These are phyloP conservation scores for Pseudocercospora musae DNA, from an alignment of 2,329 filamentous ascomycete species.

Conservation along the genomic window DNA sequence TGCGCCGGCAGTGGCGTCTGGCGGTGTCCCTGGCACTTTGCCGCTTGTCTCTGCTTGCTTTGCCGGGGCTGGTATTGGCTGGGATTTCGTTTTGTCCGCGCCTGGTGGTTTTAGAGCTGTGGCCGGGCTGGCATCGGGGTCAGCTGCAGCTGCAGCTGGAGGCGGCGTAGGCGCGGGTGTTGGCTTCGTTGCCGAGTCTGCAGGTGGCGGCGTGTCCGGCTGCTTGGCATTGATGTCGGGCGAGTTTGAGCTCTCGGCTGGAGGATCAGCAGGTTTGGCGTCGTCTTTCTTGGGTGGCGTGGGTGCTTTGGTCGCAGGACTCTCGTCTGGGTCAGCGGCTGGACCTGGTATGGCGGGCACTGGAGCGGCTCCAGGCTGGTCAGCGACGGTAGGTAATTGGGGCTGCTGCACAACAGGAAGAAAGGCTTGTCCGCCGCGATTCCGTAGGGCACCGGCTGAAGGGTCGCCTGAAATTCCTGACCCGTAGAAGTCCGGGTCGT, in stretches of 20 bases:
- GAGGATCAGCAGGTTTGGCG: not conserved
- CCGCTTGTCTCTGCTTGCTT: slow-evolving; percentile 1
- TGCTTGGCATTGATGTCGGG: slow-evolving; percentile 2
- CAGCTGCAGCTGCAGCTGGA: not conserved
- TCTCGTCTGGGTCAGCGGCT: slow-evolving; percentile 29
- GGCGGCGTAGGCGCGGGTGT: not conserved
- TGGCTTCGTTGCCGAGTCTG: not conserved
- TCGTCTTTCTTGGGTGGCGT: slow-evolving; percentile 11
- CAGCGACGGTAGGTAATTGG: slow-evolving; percentile 4
- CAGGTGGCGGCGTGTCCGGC: not conserved
- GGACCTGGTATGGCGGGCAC: not conserved
- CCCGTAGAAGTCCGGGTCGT: slow-evolving; percentile 42
- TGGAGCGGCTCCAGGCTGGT: slow-evolving; percentile 11
- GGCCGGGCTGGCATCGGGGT: slow-evolving; percentile 18
- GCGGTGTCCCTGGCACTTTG: not conserved
- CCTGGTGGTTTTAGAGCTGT: slow-evolving; percentile 9
- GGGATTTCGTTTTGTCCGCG: not conserved
- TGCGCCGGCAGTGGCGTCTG: slow-evolving; percentile 1
- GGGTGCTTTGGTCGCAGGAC: slow-evolving; percentile 26
- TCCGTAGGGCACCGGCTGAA: slow-evolving; percentile 25
- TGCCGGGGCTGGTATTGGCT: not conserved
- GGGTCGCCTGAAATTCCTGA: slow-evolving; percentile 26
- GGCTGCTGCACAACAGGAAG: slow-evolving; percentile 9
- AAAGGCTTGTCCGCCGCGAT: slow-evolving; percentile 17
- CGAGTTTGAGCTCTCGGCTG: not conserved